phyloP scores from a whole-genome alignment of 1,139 yeast species.

The Candida sojae region DNA sequence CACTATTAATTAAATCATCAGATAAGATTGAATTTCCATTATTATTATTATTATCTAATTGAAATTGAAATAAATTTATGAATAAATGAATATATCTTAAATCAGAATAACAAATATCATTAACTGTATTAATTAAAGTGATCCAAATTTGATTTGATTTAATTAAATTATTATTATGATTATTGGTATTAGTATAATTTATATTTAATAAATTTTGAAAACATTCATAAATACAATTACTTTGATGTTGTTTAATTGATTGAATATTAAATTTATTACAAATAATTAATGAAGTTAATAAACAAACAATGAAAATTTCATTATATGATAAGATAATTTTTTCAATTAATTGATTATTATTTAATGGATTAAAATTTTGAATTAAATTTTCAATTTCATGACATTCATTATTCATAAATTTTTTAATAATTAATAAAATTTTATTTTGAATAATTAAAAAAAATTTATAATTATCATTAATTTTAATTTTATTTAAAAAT shows the following conservation, averaged over 20 bases:
- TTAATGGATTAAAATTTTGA: background rate
- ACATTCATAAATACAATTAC: constrained; percentile 3
- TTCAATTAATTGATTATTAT: constrained; percentile 13
- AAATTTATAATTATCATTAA: constrained; percentile 8
- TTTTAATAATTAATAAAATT: constrained; percentile 9
- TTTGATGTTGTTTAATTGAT: constrained; percentile 1
- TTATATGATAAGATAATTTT: constrained; percentile 18
- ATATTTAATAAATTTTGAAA: constrained; percentile 9
- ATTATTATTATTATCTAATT: constrained; percentile 12
- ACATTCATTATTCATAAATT: constrained; percentile 20
- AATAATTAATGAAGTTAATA: constrained; percentile 17
- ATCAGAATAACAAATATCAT: constrained; percentile 33
- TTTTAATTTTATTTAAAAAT: constrained; percentile 7
- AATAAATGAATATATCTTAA: constrained; percentile 22
- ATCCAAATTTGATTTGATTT: constrained; percentile 23
- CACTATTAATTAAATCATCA: constrained; percentile 25
- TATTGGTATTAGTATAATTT: constrained; percentile 3
- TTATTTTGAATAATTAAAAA: constrained; percentile 10
- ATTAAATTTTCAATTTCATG: constrained; percentile 15
- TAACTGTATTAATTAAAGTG: constrained; percentile 27
- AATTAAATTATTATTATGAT: no score
- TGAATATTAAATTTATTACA: constrained; percentile 7
- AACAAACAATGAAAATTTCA: constrained; percentile 20
- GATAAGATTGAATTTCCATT: constrained; percentile 12
- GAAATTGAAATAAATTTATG: constrained; percentile 20